Evolutionary conservation across 2,329 filamentous ascomycete species (phyloP), one percentile per base, ranked within the genome.

Genomic region (Phialocephala sp.): DNA sequence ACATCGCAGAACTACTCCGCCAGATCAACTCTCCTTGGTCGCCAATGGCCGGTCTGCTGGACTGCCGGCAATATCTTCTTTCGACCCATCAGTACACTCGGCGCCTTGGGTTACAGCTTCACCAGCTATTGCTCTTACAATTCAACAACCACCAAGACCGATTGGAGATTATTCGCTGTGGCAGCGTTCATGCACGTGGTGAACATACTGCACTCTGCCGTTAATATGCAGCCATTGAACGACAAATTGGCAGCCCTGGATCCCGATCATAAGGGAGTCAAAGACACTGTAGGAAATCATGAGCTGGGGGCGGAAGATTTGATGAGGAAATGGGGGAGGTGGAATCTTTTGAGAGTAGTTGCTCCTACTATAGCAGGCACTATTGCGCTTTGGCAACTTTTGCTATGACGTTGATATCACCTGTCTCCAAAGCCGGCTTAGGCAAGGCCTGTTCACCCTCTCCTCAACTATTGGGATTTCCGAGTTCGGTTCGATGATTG

Each of bases 181-280:
- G 74, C 79, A 4, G 80, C 82, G 8, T 54, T 77, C 4, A 80
- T 80, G 72, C 82, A 84, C 64, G 68, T 84, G 35, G 75, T 79
- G 35, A 82, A 79, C 0, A 79, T 84, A 47, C 67, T 84, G n/a
- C 82, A 84, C 66, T 81, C 80, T 14, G 82, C 82, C 1, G 62
- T 81, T 20, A 84, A 84, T 65, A 82, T 84, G 81, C 81, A 84
- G 77, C 82, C 82, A 27, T 69, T 84, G 68, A 84, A 84, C 63
- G 78, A 79, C 64, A 80, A 80, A 73, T 66, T 84, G n/a, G 80
- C 81, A 64, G 79, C 76, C 18, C 72, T 83, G 62, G 56, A 60
- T 50, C 60, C 68, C 4, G 69, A 70, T 63, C 71, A 61, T 27
- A 57, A 52, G 11, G 70, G 63, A 22, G n/a, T n/a, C n/a, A n/a